Conservation (phyloP, 169 alveolate species). For the Cystoisospora suis region DNA sequence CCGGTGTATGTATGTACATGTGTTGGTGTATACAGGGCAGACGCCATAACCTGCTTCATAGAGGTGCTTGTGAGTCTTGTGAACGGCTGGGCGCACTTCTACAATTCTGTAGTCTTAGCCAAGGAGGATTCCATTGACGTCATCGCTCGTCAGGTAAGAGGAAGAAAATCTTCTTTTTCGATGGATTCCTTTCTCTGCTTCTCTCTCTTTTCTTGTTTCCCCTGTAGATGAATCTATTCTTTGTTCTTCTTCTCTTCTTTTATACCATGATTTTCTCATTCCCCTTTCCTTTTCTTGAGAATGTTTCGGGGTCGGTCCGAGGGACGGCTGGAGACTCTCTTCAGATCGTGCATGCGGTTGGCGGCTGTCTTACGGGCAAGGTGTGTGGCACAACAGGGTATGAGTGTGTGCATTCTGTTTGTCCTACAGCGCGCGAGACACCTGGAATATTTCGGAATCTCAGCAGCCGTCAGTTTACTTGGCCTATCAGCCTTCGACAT, state of each 20-base stretch:
- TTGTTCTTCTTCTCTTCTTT: too few species aligned
- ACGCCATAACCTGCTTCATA: background rate
- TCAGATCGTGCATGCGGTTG: too few species aligned
- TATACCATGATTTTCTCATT: too few species aligned
- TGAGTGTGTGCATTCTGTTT: background rate
- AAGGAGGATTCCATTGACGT: background rate
- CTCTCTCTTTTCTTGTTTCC: too few species aligned
- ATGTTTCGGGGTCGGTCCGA: too few species aligned
- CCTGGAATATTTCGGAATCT: background rate
- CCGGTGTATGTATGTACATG: background rate
- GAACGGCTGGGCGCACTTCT: slow-evolving; percentile 15
- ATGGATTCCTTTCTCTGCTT: too few species aligned
- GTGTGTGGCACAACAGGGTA: too few species aligned
- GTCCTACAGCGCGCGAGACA: slow-evolving; percentile 16
- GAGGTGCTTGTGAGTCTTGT: background rate
- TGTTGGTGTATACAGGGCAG: background rate
- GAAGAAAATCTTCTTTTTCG: too few species aligned
- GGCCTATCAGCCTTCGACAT: background rate
- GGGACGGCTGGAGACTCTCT: too few species aligned
- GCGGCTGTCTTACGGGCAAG: too few species aligned
- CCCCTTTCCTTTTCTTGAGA: too few species aligned
- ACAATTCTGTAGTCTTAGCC: background rate
- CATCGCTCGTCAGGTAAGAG: background rate
- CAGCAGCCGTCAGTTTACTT: background rate
- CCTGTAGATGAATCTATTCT: too few species aligned